phyloP scores from a whole-genome alignment of 768 basidiomycete genomes.

The Leucocoprinus leucothites region DNA sequence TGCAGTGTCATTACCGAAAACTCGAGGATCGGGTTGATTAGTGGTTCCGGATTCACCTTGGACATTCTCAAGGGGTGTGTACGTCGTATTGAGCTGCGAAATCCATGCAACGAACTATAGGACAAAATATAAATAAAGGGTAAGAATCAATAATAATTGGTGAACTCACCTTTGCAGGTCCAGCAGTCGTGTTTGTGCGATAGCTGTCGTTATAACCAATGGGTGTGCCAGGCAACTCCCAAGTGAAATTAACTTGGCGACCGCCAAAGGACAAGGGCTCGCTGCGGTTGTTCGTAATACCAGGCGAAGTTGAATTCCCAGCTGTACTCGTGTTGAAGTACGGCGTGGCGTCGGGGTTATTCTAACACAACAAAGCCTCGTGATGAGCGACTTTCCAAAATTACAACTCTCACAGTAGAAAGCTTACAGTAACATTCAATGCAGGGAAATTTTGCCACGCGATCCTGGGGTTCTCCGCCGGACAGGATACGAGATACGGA shows the following conservation, averaged over 20 bases:
- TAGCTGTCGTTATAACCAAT: conserved; percentile 49
- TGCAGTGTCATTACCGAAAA: conserved; percentile 37
- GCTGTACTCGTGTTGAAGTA: too few species aligned
- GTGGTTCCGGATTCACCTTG: conserved; percentile 36
- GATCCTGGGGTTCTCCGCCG: conserved; percentile 47
- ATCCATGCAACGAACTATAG: conserved; percentile 30
- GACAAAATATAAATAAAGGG: too few species aligned
- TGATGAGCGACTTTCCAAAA: neutral
- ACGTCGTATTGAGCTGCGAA: conserved; percentile 44
- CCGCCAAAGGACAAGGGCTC: conserved; percentile 43
- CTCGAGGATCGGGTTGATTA: conserved; percentile 43
- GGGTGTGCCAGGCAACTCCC: conserved; percentile 54
- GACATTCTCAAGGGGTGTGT: too few species aligned
- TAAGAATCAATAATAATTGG: too few species aligned
- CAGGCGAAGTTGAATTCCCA: conserved; percentile 24
- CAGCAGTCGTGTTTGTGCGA: conserved; percentile 46
- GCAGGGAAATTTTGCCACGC: conserved; percentile 56
- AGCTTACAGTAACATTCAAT: conserved; percentile 42
- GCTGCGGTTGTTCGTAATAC: conserved; percentile 53
- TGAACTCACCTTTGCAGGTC: conserved; percentile 33
- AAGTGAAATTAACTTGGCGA: conserved; percentile 41
- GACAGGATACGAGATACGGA: conserved; percentile 51
- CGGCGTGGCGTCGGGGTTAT: too few species aligned
- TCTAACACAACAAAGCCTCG: too few species aligned
- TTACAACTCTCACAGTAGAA: too few species aligned